Base-by-base conservation (phyloP, 768 basidiomycete genomes). In the Trametes coccinea region DNA sequence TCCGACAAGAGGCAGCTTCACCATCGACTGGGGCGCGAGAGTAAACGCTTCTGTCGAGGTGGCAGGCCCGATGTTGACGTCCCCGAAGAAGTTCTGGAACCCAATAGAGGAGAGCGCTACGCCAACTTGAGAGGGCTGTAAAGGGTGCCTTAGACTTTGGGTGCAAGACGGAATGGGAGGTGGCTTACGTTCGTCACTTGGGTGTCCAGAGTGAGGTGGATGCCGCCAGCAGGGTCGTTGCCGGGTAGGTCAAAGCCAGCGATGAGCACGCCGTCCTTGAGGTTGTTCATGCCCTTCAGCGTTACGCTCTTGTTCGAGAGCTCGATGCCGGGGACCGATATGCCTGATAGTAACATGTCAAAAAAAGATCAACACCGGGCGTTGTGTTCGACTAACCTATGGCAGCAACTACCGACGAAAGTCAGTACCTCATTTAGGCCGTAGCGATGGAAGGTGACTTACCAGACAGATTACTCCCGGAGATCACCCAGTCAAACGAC, bases 121-220 rank as follows among this genome's bases (percentile, higher is more conserved):
- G 30, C 89, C 89, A 41, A 91, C 87, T 79, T 89, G 88, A 1
- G 89, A 87, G 33, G 89, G 89, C 85, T 88, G 59, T 34, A 46
- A 44, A 10, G 46, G 43, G 49, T 48, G 40, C 4, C 22, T 22
- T 0, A 22, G 22, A 22, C 22, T 22, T 22, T 22, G 22, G 7
- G 37, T 17, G 46, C 13, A 27, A 7, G 2, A 3, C 8, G 31
- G 8, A 31, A 22, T 22, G 29, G 30, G 43, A 50, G 13, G 50
- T 31, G n/a, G 68, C 83, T 66, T 61, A 87, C 86, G 65, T 90
- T 91, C 1, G 78, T 73, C 2, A 84, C 75, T 9, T 78, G 80
- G 0, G 88, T 82, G 55, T 87, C 75, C 16, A 91, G 75, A 4
- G 85, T 88, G 43, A 91, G 75, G 67, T 83, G 82, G 55, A 91